Percentiles rank a stretch among this genome's conserved stretches.
Conservation (phyloP, 805 yeast genomes). For the Saccharomyces paradoxus region DNA sequence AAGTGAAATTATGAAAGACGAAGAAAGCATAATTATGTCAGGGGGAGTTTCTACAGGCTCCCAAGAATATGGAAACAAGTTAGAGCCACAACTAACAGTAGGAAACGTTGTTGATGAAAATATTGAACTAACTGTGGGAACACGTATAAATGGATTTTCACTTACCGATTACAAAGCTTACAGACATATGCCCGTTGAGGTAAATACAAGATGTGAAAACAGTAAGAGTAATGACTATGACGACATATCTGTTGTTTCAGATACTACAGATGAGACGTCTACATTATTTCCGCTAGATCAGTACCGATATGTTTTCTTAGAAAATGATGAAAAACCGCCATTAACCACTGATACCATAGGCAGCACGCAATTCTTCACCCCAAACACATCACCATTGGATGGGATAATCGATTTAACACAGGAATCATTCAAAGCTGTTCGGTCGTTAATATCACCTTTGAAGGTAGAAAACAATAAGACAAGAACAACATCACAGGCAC, state of each 20-base stretch:
- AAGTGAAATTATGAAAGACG: neutral
- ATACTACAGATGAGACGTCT: slow-evolving; percentile 9
- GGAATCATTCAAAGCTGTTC: slow-evolving; percentile 25
- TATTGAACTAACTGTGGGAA: neutral
- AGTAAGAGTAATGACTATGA: neutral
- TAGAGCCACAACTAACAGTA: neutral
- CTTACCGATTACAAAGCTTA: neutral
- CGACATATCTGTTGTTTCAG: slow-evolving; percentile 4
- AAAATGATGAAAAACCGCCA: neutral
- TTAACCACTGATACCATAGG: neutral
- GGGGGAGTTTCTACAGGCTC: neutral
- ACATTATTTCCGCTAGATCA: slow-evolving; percentile 7
- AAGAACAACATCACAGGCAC: neutral
- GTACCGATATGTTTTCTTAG: neutral
- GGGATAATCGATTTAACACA: slow-evolving; percentile 24
- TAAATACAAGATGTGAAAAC: neutral
- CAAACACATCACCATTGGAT: slow-evolving; percentile 1
- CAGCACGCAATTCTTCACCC: slow-evolving; percentile 1
- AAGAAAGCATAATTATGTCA: neutral
- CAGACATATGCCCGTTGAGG: neutral
- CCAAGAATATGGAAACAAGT: neutral
- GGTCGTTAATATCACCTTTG: slow-evolving; percentile 23
- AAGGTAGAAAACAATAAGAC: slow-evolving; percentile 6
- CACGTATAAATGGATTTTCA: neutral
- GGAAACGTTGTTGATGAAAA: neutral